Evolutionary conservation across 2,329 filamentous ascomycete species (phyloP).

Genomic region (Aureobasidium mangrovei): DNA sequence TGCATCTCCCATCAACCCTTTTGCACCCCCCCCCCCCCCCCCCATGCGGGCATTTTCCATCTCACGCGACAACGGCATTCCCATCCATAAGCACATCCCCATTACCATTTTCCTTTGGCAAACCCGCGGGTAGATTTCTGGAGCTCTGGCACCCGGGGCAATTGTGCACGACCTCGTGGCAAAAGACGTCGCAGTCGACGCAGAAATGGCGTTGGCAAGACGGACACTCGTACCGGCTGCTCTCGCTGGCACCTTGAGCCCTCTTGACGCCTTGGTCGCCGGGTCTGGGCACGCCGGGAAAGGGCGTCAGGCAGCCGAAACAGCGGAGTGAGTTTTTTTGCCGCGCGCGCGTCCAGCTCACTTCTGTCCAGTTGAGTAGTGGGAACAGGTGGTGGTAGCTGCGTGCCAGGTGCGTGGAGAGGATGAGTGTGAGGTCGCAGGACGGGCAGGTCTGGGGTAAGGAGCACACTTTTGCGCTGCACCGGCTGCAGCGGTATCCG

Average conservation of each 20-base stretch:
- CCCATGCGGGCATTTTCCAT: too few species aligned
- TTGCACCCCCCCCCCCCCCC: too few species aligned
- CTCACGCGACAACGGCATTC: background rate
- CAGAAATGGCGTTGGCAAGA: constrained; percentile 89
- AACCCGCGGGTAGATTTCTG: constrained; percentile 1
- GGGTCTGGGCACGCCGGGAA: constrained; percentile 47
- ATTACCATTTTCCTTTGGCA: background rate
- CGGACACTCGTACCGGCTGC: constrained; percentile 77
- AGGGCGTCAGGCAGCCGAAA: constrained; percentile 66
- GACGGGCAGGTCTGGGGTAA: constrained; percentile 85
- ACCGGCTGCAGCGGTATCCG: constrained; percentile 86
- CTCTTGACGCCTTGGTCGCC: constrained; percentile 17
- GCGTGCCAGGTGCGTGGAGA: constrained; percentile 87
- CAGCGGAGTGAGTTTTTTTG: constrained; percentile 48
- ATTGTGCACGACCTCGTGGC: constrained; percentile 90
- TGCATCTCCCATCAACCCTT: too few species aligned
- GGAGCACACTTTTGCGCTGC: constrained; percentile 78
- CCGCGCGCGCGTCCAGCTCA: constrained; percentile 67
- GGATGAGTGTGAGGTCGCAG: constrained; percentile 83
- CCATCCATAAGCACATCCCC: constrained; percentile 1
- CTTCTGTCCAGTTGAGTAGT: constrained; percentile 80
- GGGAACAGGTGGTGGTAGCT: constrained; percentile 92
- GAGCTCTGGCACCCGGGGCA: constrained; percentile 73
- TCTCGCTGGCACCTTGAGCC: constrained; percentile 61
- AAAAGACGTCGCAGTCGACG: constrained; percentile 94